Conservation (phyloP, 2,329 filamentous ascomycete species). For the Talaromyces sp. region DNA sequence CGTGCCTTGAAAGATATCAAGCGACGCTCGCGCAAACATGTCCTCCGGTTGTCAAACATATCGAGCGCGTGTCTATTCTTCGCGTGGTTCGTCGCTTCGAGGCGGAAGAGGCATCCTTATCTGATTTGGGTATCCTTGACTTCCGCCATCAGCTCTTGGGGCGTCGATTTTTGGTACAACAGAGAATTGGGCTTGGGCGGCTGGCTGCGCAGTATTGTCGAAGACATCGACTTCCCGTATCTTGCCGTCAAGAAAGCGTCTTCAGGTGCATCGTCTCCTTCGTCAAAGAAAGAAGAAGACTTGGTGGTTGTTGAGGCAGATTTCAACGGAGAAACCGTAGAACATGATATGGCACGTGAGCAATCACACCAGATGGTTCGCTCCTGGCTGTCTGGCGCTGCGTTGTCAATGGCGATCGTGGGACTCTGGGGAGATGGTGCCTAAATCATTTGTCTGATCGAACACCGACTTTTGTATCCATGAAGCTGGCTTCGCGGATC, state of each 20-base stretch:
- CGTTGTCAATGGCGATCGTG: conserved; percentile 46
- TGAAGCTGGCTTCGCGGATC: conserved; percentile 17
- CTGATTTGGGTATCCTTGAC: conserved; percentile 79
- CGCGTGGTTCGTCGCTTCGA: conserved; percentile 73
- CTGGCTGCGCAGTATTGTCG: conserved; percentile 34
- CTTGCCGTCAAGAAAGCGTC: conserved; percentile 21
- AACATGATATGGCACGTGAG: conserved; percentile 44
- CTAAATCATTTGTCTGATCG: conserved; percentile 18
- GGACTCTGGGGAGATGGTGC: conserved; percentile 48
- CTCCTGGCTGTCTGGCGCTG: conserved; percentile 40
- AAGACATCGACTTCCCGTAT: conserved; percentile 41
- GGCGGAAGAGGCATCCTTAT: conserved; percentile 77
- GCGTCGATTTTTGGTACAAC: conserved; percentile 71
- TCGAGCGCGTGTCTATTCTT: conserved; percentile 70
- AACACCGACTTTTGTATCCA: background rate
- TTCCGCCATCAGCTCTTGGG: conserved; percentile 42
- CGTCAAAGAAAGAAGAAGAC: conserved; percentile 38
- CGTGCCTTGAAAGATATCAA: conserved; percentile 68
- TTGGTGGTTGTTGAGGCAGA: conserved; percentile 39
- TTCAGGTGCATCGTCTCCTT: conserved; percentile 15
- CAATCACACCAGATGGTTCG: conserved; percentile 37
- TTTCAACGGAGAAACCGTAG: conserved; percentile 47
- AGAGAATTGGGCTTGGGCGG: conserved; percentile 54
- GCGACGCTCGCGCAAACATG: conserved; percentile 60
- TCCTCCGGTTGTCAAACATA: conserved; percentile 65